A percentile compares a stretch with the other conserved stretches of the same genome.
phyloP scores from a whole-genome alignment of 2,329 filamentous ascomycete species.

The Ophiostoma novo-ulmi region DNA sequence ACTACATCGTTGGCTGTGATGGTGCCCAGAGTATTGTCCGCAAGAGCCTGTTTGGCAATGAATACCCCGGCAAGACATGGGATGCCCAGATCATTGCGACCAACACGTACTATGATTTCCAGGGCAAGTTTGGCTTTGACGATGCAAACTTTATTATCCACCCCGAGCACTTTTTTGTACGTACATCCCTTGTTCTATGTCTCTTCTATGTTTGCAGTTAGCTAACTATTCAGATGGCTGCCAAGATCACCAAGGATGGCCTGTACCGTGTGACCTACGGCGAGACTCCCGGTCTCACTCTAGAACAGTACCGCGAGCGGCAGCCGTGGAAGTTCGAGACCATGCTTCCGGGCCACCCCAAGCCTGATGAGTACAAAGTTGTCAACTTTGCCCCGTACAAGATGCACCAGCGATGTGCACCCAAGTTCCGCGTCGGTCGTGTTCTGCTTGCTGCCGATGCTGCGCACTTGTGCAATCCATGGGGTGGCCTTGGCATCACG shows the following conservation, averaged over 20 bases:
- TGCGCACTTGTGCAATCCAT: slow-evolving; percentile 52
- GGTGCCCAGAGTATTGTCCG: slow-evolving; percentile 48
- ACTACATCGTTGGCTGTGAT: slow-evolving; percentile 55
- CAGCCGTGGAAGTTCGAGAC: slow-evolving; percentile 52
- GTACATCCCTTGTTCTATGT: background rate
- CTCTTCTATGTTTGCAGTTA: background rate
- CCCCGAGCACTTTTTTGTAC: slow-evolving; percentile 49
- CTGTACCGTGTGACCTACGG: slow-evolving; percentile 61
- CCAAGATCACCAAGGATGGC: slow-evolving; percentile 53
- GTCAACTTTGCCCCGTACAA: slow-evolving; percentile 55
- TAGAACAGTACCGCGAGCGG: slow-evolving; percentile 49
- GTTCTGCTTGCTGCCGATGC: slow-evolving; percentile 57
- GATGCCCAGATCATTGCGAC: slow-evolving; percentile 58
- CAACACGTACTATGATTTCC: slow-evolving; percentile 60
- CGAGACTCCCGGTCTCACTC: slow-evolving; percentile 48
- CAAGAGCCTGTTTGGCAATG: slow-evolving; percentile 47
- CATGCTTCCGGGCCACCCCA: slow-evolving; percentile 56
- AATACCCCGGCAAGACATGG: slow-evolving; percentile 57
- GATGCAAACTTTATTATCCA: slow-evolving; percentile 59
- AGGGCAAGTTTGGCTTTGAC: slow-evolving; percentile 46
- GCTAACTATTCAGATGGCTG: slow-evolving; percentile 45
- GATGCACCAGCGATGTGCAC: slow-evolving; percentile 57
- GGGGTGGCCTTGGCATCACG: slow-evolving; percentile 58
- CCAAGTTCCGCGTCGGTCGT: slow-evolving; percentile 52
- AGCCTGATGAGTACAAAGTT: slow-evolving; percentile 53